phyloP scores from a whole-genome alignment of 768 basidiomycete species.

The Lepiota brunneoincarnata region DNA sequence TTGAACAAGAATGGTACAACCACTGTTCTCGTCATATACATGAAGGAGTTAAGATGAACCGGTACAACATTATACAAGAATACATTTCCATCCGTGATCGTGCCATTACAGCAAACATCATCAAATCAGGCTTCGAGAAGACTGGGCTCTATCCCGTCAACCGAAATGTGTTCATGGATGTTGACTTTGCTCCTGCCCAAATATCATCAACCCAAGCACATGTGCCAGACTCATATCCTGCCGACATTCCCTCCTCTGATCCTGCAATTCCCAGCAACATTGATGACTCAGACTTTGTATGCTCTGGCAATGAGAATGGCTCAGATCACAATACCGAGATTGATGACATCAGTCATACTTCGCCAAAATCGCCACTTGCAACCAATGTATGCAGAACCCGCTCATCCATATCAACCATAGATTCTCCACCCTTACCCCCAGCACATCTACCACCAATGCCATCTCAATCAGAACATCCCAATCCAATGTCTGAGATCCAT shows the following conservation, averaged over 20 bases:
- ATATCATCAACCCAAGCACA: constrained; percentile 15
- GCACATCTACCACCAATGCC: too few relatives aligned
- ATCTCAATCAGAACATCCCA: too few relatives aligned
- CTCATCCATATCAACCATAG: too few relatives aligned
- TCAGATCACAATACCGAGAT: too few relatives aligned
- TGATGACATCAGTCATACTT: too few relatives aligned
- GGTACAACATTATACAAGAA: constrained; percentile 18
- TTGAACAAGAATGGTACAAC: constrained; percentile 25
- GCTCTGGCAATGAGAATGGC: neutral
- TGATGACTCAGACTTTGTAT: neutral
- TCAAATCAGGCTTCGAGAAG: constrained; percentile 20
- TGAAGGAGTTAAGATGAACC: neutral
- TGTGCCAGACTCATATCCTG: constrained; percentile 17
- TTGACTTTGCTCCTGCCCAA: constrained; percentile 23
- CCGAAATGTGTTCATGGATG: constrained; percentile 19
- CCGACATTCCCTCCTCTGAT: constrained; percentile 2
- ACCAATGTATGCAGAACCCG: too few relatives aligned
- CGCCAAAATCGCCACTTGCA: too few relatives aligned
- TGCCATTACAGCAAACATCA: constrained; percentile 14
- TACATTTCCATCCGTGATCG: constrained; percentile 18
- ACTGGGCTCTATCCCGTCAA: constrained; percentile 26
- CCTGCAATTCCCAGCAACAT: neutral
- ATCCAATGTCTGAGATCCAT: too few relatives aligned
- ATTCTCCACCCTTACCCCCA: too few relatives aligned
- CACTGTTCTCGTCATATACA: constrained; percentile 15